Conservation (phyloP, 2,329 filamentous ascomycete species). For the Hypoxylon rubiginosum region DNA sequence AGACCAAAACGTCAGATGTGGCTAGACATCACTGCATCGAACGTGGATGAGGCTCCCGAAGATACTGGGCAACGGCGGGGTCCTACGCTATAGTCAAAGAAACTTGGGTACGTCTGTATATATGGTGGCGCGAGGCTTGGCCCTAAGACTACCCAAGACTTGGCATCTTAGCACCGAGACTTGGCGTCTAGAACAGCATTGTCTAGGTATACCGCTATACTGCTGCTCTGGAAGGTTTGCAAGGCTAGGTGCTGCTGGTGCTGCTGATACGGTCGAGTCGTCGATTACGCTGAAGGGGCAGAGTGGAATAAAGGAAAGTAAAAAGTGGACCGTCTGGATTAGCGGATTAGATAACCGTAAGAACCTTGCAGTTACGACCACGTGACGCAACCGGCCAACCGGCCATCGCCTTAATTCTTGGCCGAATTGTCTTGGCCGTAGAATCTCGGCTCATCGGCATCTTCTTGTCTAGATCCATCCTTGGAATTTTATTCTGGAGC, state of each 20-base stretch:
- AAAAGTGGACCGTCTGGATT: background rate
- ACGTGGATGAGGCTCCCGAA: slow-evolving; percentile 37
- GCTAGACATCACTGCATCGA: slow-evolving; percentile 18
- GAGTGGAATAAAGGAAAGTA: background rate
- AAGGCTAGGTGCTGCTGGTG: slow-evolving; percentile 11
- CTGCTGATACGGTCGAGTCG: slow-evolving; percentile 1
- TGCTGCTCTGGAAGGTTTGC: slow-evolving; percentile 11
- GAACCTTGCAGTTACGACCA: slow-evolving; percentile 14
- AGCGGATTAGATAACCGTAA: slow-evolving; percentile 15
- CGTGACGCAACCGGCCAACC: slow-evolving; percentile 35
- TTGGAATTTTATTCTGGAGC: background rate
- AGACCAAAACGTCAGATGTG: slow-evolving; percentile 38
- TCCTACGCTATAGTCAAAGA: slow-evolving; percentile 13
- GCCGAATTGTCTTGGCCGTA: slow-evolving; percentile 30
- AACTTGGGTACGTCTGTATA: slow-evolving; percentile 1
- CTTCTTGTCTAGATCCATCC: background rate
- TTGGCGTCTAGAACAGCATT: slow-evolving; percentile 26
- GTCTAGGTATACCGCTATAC: no score
- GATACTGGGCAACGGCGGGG: slow-evolving; percentile 30
- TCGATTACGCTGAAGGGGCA: background rate
- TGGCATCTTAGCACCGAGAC: slow-evolving; percentile 45
- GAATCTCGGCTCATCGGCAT: slow-evolving; percentile 40
- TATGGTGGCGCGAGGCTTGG: slow-evolving; percentile 28
- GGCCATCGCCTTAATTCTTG: slow-evolving; percentile 25
- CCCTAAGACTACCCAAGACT: slow-evolving; percentile 39